phyloP scores from a whole-genome alignment of 2,329 filamentous ascomycete genomes.

The Gaeumannomyces sp. region DNA sequence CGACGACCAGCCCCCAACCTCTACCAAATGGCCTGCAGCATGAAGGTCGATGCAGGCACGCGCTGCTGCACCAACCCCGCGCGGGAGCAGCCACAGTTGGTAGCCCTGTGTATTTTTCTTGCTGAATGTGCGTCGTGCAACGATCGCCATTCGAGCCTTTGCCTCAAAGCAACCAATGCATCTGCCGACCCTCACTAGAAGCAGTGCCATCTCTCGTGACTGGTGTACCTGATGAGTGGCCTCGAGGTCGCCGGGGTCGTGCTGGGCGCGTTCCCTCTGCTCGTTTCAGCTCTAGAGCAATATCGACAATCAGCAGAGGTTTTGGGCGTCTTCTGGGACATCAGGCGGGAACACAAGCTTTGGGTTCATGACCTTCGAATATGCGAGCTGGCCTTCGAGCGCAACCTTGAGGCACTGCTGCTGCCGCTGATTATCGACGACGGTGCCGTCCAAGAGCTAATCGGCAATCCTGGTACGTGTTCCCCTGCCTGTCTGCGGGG shows the following conservation, averaged over 20 bases:
- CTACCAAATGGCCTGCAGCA: no score
- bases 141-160: no score
- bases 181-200: no score
- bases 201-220: no score
- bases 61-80: no score
- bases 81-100: no score
- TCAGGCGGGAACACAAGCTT: background rate
- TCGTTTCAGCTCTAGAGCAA: conserved; percentile 18
- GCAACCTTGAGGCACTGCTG: background rate
- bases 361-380: background rate
- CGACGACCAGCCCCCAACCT: no score
- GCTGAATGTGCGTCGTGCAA: no score
- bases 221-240: conserved; percentile 16
- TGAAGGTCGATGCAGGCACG: no score
- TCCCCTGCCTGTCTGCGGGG: background rate
- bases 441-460: background rate
- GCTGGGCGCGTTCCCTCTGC: conserved; percentile 18
- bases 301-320: conserved; percentile 5
- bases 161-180: no score
- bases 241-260: conserved; percentile 21
- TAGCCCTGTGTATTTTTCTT: no score
- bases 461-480: background rate
- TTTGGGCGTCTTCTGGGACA: background rate
- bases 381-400: background rate
- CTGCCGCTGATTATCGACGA: background rate